Percentiles rank a stretch among this genome's conserved stretches.
Evolutionary conservation across 2,329 filamentous ascomycete species (phyloP).

Genomic region (Hymenoscyphus albidus): DNA sequence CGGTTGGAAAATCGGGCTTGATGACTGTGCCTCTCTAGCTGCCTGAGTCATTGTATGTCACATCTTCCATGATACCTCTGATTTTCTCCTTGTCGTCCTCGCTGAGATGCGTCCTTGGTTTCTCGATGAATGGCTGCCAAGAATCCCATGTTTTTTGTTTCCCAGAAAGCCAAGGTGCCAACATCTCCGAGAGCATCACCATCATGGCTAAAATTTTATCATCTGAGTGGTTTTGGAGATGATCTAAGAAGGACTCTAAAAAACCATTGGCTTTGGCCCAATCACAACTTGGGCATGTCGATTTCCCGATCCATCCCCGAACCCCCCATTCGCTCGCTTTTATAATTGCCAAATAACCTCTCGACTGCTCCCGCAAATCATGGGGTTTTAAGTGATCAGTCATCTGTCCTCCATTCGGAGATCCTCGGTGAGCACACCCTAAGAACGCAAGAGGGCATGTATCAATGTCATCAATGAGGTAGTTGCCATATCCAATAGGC

Average conservation of each 20-base stretch:
- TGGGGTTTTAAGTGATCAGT: constrained; percentile 4
- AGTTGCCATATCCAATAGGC: neutral
- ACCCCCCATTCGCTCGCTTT: constrained; percentile 20
- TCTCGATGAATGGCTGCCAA: neutral
- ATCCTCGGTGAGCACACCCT: constrained; percentile 8
- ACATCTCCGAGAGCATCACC: neutral
- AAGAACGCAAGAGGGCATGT: constrained; percentile 15
- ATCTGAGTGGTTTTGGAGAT: constrained; percentile 2
- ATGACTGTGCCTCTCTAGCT: neutral
- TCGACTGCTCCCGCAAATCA: constrained; percentile 11
- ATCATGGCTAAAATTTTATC: neutral
- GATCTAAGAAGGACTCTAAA: neutral
- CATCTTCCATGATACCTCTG: neutral
- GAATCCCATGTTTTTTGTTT: neutral
- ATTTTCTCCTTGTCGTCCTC: neutral
- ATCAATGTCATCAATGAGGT: neutral
- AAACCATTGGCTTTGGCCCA: neutral
- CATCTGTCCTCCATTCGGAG: neutral
- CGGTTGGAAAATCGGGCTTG: neutral
- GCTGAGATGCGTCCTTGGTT: neutral
- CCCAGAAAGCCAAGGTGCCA: constrained; percentile 1
- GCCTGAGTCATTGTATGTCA: neutral
- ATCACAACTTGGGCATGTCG: constrained; percentile 15
- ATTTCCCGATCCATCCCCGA: constrained; percentile 9
- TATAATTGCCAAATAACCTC: constrained; percentile 4